Conservation (phyloP, 192 early-diverging fungal species). For the Entomortierella beljakovae region DNA sequence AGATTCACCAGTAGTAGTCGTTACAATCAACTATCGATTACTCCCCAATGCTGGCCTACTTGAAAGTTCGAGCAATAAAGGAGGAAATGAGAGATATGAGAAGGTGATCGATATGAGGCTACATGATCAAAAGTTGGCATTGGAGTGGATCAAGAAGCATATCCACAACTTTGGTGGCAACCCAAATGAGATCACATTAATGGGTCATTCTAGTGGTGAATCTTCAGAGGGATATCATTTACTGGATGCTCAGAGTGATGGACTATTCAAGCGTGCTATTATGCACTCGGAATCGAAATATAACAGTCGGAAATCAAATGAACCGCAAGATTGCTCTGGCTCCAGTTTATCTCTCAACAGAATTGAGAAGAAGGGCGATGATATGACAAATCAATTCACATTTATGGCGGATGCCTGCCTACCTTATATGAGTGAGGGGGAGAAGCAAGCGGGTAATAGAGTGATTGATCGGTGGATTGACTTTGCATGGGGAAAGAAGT, state of each 20-base stretch:
- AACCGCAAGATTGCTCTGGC: background rate
- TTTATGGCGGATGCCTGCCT: constrained; percentile 49
- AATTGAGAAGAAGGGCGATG: background rate
- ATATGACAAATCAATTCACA: constrained; percentile 4
- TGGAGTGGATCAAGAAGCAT: constrained; percentile 40
- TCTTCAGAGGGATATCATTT: constrained; percentile 41
- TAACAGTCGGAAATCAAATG: background rate
- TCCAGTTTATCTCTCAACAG: background rate
- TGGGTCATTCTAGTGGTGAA: constrained; percentile 46
- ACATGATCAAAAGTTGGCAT: constrained; percentile 38
- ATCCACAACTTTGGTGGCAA: constrained; percentile 49
- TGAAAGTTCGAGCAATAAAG: constrained; percentile 1
- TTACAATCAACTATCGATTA: constrained; percentile 64
- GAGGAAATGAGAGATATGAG: background rate
- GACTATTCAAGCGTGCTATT: constrained; percentile 35
- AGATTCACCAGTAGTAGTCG: constrained; percentile 54
- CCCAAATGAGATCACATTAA: constrained; percentile 41
- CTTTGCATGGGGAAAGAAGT: constrained; percentile 36
- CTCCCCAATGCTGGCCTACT: constrained; percentile 13
- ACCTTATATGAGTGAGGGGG: constrained; percentile 21
- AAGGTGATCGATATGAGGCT: constrained; percentile 23
- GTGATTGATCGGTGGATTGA: constrained; percentile 40
- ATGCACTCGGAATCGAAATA: constrained; percentile 32
- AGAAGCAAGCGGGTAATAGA: constrained; percentile 22
- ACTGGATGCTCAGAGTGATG: constrained; percentile 12